These are phyloP conservation scores for Kurtzmaniella quercitrusa DNA, from an alignment of 1,139 yeast genomes.

Conservation along the genomic window DNA sequence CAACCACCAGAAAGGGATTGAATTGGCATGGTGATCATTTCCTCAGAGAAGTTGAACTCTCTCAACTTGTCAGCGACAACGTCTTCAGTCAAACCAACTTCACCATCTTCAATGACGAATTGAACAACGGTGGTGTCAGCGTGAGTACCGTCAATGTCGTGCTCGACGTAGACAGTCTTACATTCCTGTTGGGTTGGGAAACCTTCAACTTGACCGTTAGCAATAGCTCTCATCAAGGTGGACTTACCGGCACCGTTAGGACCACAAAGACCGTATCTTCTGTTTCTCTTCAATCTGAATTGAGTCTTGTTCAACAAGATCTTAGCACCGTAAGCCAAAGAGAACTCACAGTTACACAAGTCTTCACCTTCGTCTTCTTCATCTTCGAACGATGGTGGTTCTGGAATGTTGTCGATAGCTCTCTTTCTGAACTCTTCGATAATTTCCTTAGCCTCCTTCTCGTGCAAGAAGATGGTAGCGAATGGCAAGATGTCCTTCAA, in stretches of 20 bases:
- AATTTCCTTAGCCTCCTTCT: slow-evolving; percentile 83
- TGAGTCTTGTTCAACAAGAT: slow-evolving; percentile 99
- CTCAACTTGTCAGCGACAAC: slow-evolving; percentile 68
- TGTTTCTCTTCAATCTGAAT: slow-evolving; percentile 98
- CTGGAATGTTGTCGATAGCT: slow-evolving; percentile 97
- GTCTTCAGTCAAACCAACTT: slow-evolving; percentile 69
- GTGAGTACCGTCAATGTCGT: slow-evolving; percentile 97
- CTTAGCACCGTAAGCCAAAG: slow-evolving; percentile 99
- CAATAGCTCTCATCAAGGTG: slow-evolving; percentile 99
- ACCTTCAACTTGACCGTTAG: slow-evolving; percentile 99
- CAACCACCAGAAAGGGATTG: slow-evolving; percentile 99
- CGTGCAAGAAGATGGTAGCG: slow-evolving; percentile 94
- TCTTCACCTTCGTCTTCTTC: slow-evolving; percentile 99
- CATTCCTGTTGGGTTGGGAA: slow-evolving; percentile 99
- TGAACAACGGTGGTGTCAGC: slow-evolving; percentile 92
- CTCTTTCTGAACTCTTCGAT: slow-evolving; percentile 94
- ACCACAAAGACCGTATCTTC: slow-evolving; percentile 99
- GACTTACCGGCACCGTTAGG: slow-evolving; percentile 99
- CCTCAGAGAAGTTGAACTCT: slow-evolving; percentile 91
- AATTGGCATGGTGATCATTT: slow-evolving; percentile 89
- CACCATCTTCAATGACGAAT: slow-evolving; percentile 80
- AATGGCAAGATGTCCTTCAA: slow-evolving; percentile 82
- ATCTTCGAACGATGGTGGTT: slow-evolving; percentile 92
- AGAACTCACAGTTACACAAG: slow-evolving; percentile 99
- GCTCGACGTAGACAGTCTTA: slow-evolving; percentile 98